Base-by-base conservation (phyloP, 495 filamentous ascomycete species). In the Filosporella fistucella region DNA sequence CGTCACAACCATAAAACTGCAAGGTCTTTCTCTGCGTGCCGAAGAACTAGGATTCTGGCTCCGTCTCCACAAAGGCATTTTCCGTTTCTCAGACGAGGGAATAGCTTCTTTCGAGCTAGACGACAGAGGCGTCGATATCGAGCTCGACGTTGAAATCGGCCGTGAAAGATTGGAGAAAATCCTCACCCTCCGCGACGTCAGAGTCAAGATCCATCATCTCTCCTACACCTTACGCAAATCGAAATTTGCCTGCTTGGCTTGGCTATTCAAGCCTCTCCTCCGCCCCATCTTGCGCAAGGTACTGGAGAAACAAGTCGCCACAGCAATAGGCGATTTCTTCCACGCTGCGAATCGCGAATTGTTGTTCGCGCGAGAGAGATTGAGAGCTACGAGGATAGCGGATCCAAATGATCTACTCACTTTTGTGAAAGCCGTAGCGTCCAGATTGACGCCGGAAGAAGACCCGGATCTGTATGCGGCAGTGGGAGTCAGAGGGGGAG, bases 91-190 rank as follows among this genome's bases (percentile, higher is more conserved):
- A 24, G 88, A 94, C 58, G 77, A 89, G 59, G 91, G 91, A 17
- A 86, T 95, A 26, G 87, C 85, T 23, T 86, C 81, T 40, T 89
- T 96, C 63, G 77, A 75, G 21, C 80, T 97, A 8, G 91, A 96
- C 64, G 80, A 86, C 40, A 74, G 87, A 5, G 91, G 91, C 1
- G 79, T 96, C 40, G 91, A 97, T 59, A 79, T 97, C 43, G 76
- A 87, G 21, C 64, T 95, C 4, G 86, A 91, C 51, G 67, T 96
- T 3, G 88, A 95, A 54, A 75, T 97, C 29, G 84, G 81, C 30
- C 77, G 79, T 28, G 81, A 86, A 49, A 68, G 74, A 5, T 60
- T 91, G 0, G 89, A 95, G 51, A 79, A 90, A 47, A 86, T 96
- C 29, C 76, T 96, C 35, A 82, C 85, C 0, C 80, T 96, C 11